Evolutionary conservation across 148 eudicot genomes (phyloP).

Genomic region (Pouteria glomerata): DNA sequence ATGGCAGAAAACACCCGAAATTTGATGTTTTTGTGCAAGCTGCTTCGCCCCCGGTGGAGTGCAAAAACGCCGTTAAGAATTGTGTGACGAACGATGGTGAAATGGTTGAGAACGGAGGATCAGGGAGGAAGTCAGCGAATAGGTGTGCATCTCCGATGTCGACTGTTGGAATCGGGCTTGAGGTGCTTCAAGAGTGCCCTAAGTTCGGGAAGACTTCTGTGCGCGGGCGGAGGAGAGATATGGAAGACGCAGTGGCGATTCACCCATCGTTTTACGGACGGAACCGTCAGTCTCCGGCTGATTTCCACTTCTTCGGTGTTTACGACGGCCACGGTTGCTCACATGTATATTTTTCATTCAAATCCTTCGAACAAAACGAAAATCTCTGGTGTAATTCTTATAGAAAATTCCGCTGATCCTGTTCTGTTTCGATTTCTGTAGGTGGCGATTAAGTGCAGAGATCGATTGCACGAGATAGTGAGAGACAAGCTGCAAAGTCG

Average conservation of each 20-base stretch:
- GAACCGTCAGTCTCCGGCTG: neutral
- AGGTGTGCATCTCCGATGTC: neutral
- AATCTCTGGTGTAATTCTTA: neutral
- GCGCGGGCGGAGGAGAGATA: slow-evolving; percentile 46
- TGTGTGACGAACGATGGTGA: neutral
- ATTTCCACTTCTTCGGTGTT: slow-evolving; percentile 35
- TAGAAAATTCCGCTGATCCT: neutral
- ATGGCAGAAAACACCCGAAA: slow-evolving; percentile 11
- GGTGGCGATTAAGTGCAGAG: slow-evolving; percentile 46
- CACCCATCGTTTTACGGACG: slow-evolving; percentile 31
- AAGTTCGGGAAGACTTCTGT: slow-evolving; percentile 36
- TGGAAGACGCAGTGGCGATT: slow-evolving; percentile 46
- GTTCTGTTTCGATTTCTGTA: neutral
- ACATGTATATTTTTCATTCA: slow-evolving; percentile 18
- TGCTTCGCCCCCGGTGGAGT: neutral
- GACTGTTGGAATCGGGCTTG: neutral
- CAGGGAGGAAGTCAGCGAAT: neutral
- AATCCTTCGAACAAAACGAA: neutral
- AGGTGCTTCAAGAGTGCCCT: slow-evolving; percentile 10
- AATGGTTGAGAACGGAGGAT: neutral
- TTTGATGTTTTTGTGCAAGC: neutral
- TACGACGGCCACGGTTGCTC: slow-evolving; percentile 56
- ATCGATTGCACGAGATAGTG: slow-evolving; percentile 40
- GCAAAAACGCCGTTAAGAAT: neutral
- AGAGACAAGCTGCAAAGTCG: slow-evolving; percentile 21